A percentile compares a stretch with the other conserved stretches of the same genome.
Conservation (phyloP, 208 protist genomes). For the Trypanosoma scelopori region DNA sequence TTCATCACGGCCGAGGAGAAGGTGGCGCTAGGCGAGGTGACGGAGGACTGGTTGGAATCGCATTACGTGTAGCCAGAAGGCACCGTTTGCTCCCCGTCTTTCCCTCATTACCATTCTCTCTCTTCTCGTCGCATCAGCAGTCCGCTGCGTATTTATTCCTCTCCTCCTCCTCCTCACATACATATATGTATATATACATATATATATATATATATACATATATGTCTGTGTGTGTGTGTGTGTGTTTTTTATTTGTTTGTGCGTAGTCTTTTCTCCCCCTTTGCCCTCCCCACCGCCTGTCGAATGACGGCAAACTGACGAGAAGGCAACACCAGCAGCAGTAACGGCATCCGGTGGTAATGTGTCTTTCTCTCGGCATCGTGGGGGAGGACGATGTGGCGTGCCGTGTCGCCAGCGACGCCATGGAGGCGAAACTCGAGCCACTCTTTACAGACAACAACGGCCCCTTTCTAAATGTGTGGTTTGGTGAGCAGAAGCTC, state of each 20-base stretch:
- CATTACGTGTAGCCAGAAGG: constrained; percentile 36
- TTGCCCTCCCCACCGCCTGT: background rate
- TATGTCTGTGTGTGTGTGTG: background rate
- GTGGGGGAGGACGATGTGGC: constrained; percentile 55
- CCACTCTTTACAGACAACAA: constrained; percentile 39
- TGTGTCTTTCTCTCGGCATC: constrained; percentile 30
- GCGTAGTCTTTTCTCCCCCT: too few relatives aligned
- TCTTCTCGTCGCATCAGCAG: too few relatives aligned
- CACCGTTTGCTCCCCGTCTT: too few relatives aligned
- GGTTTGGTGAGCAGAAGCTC: constrained; percentile 31
- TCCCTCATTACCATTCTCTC: too few relatives aligned
- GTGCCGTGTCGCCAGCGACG: constrained; percentile 21
- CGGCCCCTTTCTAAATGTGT: constrained; percentile 44
- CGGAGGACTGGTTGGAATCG: constrained; percentile 57
- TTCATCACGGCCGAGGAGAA: constrained; percentile 56
- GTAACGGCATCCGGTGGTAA: background rate
- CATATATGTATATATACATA: background rate
- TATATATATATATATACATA: background rate
- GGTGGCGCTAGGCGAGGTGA: constrained; percentile 46
- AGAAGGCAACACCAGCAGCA: background rate
- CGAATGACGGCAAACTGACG: background rate
- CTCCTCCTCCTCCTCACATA: background rate
- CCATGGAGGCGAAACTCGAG: constrained; percentile 11
- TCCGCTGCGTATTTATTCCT: background rate
- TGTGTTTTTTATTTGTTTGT: too few relatives aligned